These are phyloP conservation scores for Helicocarpus griseus DNA, from an alignment of 2,329 filamentous ascomycete species.

Conservation along the genomic window DNA sequence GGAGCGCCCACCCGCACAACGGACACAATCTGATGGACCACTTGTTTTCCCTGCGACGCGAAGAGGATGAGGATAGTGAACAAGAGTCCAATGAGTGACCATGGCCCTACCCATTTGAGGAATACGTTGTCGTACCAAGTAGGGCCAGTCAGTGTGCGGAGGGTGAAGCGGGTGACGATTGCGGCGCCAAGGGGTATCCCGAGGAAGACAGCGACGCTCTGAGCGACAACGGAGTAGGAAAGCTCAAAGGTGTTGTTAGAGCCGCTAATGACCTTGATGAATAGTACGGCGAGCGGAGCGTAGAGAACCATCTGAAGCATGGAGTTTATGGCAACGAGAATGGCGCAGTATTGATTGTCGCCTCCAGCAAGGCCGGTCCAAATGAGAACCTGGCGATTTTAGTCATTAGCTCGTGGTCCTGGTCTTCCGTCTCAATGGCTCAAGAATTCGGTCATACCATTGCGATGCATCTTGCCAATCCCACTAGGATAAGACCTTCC, in stretches of 20 bases:
- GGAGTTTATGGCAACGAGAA: conserved; percentile 66
- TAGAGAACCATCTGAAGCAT: conserved; percentile 65
- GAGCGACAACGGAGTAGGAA: conserved; percentile 60
- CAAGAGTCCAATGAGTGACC: conserved; percentile 70
- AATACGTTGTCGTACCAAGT: conserved; percentile 60
- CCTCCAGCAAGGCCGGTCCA: conserved; percentile 73
- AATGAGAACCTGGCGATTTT: conserved; percentile 46
- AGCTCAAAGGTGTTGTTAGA: conserved; percentile 34
- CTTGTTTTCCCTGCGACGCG: conserved; percentile 65
- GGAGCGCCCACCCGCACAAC: conserved; percentile 75
- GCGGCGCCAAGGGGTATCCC: conserved; percentile 75
- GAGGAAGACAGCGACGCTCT: conserved; percentile 73
- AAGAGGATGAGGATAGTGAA: conserved; percentile 85
- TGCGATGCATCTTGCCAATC: conserved; percentile 75
- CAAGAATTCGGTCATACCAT: too few species aligned
- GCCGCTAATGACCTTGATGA: conserved; percentile 58
- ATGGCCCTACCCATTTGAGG: conserved; percentile 59
- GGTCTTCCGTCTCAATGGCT: too few species aligned
- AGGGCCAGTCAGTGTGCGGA: conserved; percentile 47
- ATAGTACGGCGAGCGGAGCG: conserved; percentile 58
- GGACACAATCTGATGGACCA: conserved; percentile 73
- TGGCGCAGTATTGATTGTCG: conserved; percentile 72
- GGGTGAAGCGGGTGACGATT: conserved; percentile 58
- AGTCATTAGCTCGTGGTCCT: not conserved
- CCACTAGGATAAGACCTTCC: conserved; percentile 69